Base-by-base conservation (phyloP, 2,329 filamentous ascomycete species). In the Lecanicillium sp. region DNA sequence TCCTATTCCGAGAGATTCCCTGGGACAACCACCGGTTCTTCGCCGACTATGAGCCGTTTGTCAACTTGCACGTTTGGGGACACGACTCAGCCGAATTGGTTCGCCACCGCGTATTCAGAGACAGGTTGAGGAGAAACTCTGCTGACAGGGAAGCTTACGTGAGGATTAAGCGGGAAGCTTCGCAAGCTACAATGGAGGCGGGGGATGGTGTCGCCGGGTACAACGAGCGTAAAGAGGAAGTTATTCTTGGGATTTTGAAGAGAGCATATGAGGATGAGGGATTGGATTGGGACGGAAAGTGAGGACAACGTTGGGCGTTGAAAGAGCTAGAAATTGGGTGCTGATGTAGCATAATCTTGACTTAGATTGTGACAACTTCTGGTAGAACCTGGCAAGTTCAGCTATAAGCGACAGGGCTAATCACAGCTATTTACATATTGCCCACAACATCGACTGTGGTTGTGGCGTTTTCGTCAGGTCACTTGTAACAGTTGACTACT, bases 11-110 rank as follows among this genome's bases (percentile, higher is more conserved):
- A 20, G 62, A 70, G 51, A 60, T 62, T 1, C 41, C 35, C 5
- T 68, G 63, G 64, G 49, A 66, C 42, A 51, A 61, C 33, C 66
- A 69, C 48, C 63, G 65, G 17, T 61, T 63, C 45, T 64, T 64
- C 49, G 19, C 29, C 9, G 16, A 6, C 11, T 39, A 51, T 15
- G 49, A 56, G 38, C 57, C 57, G 3, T 55, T 56, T 2, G 54
- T 53, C 9, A 68, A 70, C 45, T 34, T 70, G 28, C 66, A 70
- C 47, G 60, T 70, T 12, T 70, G 56, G 39, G 59, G 62, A 3
- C 57, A 55, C 5, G 54, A 55, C 6, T 56, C n/a, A 19, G 50
- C 59, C 4, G 64, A 67, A 44, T 46, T 56, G 4, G 52, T 50
- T 29, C 50, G 65, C 4, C 66, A 70, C 48, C 48, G 50, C 12